A percentile compares a stretch with the other conserved stretches of the same genome.
Conservation (phyloP, 2,329 filamentous ascomycete species). For the Shiraia sp. region DNA sequence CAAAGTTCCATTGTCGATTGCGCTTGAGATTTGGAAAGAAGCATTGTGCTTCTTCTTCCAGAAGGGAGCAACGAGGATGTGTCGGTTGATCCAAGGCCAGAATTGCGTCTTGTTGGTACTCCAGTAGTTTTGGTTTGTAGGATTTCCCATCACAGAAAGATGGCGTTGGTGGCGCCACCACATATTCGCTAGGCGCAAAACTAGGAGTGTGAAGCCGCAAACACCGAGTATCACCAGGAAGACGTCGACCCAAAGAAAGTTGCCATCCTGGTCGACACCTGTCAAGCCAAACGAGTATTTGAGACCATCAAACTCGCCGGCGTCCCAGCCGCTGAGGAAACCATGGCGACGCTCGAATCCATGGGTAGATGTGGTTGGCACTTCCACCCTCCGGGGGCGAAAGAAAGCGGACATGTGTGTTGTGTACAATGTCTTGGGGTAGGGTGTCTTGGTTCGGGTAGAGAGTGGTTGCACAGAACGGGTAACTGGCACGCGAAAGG, state of each 20-base stretch:
- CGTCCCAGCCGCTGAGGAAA: slow-evolving; percentile 37
- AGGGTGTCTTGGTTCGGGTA: no score
- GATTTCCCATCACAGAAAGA: slow-evolving; percentile 49
- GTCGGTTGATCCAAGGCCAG: slow-evolving; percentile 65
- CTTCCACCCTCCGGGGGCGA: slow-evolving; percentile 28
- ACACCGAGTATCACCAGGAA: slow-evolving; percentile 44
- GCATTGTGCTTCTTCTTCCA: slow-evolving; percentile 76
- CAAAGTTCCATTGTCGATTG: slow-evolving; percentile 74
- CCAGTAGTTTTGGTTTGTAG: slow-evolving; percentile 50
- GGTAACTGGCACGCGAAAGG: slow-evolving; percentile 7
- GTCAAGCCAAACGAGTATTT: slow-evolving; percentile 50
- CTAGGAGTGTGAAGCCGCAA: slow-evolving; percentile 43
- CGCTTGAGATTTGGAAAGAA: slow-evolving; percentile 69
- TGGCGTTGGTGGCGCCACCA: slow-evolving; percentile 51
- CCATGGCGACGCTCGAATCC: slow-evolving; percentile 20
- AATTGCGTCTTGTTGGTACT: slow-evolving; percentile 48
- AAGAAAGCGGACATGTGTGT: slow-evolving; percentile 32
- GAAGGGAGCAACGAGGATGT: slow-evolving; percentile 71
- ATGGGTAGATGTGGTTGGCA: slow-evolving; percentile 8
- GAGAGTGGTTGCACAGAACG: background rate
- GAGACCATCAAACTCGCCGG: slow-evolving; percentile 33
- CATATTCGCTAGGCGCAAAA: slow-evolving; percentile 49
- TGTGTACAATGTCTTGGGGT: background rate
- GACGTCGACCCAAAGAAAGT: slow-evolving; percentile 53
- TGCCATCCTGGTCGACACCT: slow-evolving; percentile 53